Conservation (phyloP, 106 monocot species). For the Acorus calamus region DNA sequence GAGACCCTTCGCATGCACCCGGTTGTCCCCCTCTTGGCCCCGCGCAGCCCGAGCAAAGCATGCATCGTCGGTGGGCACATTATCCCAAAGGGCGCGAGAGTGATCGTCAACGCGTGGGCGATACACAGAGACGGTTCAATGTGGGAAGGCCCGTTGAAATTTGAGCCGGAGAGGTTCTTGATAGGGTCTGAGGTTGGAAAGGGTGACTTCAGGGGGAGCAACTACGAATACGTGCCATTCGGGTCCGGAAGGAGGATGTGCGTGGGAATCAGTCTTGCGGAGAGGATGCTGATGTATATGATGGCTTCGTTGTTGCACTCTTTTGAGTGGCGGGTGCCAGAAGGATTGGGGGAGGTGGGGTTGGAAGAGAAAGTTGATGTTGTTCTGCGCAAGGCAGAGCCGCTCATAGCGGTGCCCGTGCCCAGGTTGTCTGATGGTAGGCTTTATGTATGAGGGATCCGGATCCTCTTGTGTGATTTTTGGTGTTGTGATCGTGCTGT, state of each 20-base stretch:
- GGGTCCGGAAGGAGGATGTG: conserved; percentile 49
- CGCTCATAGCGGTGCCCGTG: conserved; percentile 25
- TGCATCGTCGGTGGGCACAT: conserved; percentile 5
- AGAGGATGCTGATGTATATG: conserved; percentile 12
- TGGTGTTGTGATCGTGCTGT: too few relatives aligned
- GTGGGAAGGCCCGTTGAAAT: conserved; percentile 15
- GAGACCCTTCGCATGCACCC: conserved; percentile 15
- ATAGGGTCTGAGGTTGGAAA: background rate
- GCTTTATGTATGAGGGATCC: too few relatives aligned
- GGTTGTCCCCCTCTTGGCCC: conserved; percentile 11
- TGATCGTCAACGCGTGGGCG: conserved; percentile 18
- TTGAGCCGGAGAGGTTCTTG: conserved; percentile 20
- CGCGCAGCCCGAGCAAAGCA: background rate
- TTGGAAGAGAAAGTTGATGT: conserved; percentile 32
- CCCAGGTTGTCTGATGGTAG: conserved; percentile 20
- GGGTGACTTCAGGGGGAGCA: too few relatives aligned
- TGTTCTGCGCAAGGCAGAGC: conserved; percentile 23
- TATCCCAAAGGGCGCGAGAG: conserved; percentile 4
- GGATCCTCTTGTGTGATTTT: too few relatives aligned
- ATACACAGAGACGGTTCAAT: conserved; percentile 15
- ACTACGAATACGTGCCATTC: conserved; percentile 36
- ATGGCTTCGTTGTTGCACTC: conserved; percentile 38
- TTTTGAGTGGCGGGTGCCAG: conserved; percentile 46
- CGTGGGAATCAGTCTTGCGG: conserved; percentile 27
- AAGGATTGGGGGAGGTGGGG: conserved; percentile 17